Evolutionary conservation across 768 basidiomycete genomes (phyloP), one percentile per base, ranked within the genome.

Genomic region (Auriscalpium vulgare): DNA sequence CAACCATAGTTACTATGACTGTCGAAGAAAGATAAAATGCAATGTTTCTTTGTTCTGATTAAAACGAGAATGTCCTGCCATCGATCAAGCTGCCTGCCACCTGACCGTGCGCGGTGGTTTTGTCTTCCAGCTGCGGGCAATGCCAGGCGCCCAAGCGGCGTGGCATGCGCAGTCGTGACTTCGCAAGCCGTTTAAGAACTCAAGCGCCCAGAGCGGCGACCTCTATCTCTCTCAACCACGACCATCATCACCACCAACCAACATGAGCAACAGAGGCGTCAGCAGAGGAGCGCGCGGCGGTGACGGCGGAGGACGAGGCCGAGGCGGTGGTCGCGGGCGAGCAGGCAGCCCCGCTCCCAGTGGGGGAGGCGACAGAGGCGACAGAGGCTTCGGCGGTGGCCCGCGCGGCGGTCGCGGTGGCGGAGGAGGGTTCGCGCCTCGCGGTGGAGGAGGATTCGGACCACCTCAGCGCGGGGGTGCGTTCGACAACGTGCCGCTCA

Each of bases 381-480:
- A 13, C 8, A 8, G 29, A 37, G 52, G 51, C 2, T 36, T 44
- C 16, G 60, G 63, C 45, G 58, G 66, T 10, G 56, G 58, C 10
- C 49, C n/a, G 19, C 35, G 59, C 17, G 51, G 57, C 8, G 62
- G 49, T 6, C 14, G 16, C 11, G 44, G 40, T 8, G 54, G 53
- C 10, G 48, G 62, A n/a, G 37, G 46, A 16, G 54, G 57, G 8
- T 21, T 36, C 46, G 16, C 56, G 17, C 40, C 54, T n/a, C 50
- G 50, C 34, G 58, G 55, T 37, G 56, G 71, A 10, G 65, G 67
- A 23, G 56, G 64, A 44, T 62, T 66, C 50, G 61, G 58, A 45
- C 68, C 69, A 45, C 59, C 65, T 62, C 50, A 16, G 60, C 53
- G 62, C 66, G 63, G 59, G 64, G 51, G 62, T 62, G 65, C 54